Evolutionary conservation across 1,284 basidiomycete species (phyloP), one percentile per base, ranked within the genome.

Genomic region (Porphyrellus sp.): DNA sequence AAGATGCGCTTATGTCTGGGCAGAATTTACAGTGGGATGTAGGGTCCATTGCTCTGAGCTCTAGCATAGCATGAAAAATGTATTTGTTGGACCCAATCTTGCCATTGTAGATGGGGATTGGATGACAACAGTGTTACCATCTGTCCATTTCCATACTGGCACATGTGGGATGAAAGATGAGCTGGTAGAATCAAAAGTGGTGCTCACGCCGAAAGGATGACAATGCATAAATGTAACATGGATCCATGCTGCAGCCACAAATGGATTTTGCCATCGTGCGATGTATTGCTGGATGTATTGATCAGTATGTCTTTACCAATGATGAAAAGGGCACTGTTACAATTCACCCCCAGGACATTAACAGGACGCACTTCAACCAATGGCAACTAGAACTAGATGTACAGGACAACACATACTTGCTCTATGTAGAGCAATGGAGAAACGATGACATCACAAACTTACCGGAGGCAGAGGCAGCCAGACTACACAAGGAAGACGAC

Each of bases 1-100:
- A 89, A 91, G 78, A 98, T 97, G 65, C 94, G 90, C 77, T 98
- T n/a, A n/a, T n/a, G n/a, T n/a, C n/a, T n/a, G n/a, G n/a, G n/a
- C n/a, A n/a, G n/a, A n/a, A n/a, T n/a, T n/a, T n/a, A n/a, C n/a
- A n/a, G n/a, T n/a, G n/a, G n/a, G n/a, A n/a, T n/a, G n/a, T n/a
- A n/a, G n/a, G n/a, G n/a, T n/a, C n/a, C n/a, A n/a, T n/a, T n/a
- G n/a, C n/a, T n/a, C n/a, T n/a, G n/a, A n/a, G n/a, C n/a, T n/a
- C n/a, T n/a, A 96, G 79, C 71, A 97, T 91, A 54, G 94, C 93
- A 72, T 93, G 93, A 63, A 95, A 94, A 68, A 98, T 95, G 70
- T 97, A 98, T 80, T 95, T 95, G 81, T 88, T 90, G 57, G 83
- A 81, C 62, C 88, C 88, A 65, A 89, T 87, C 77, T 93, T 90